Evolutionary conservation across 78 protist genomes (phyloP).

Genomic region (Isochrysis galbana): DNA sequence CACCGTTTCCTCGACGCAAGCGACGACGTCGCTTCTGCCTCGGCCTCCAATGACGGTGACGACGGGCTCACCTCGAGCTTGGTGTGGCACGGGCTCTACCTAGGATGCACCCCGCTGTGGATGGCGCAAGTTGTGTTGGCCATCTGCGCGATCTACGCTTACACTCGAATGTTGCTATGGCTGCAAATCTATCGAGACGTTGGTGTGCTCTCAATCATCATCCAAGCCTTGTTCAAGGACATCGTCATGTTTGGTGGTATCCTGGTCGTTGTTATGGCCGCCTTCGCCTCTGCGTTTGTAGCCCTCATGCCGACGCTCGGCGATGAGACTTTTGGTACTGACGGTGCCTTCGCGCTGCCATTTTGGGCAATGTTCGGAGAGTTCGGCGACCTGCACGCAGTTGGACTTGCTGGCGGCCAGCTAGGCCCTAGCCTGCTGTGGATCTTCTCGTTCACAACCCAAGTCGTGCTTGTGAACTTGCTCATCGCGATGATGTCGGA

Average conservation of each 20-base stretch:
- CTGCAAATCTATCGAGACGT: background rate
- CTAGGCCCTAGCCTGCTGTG: background rate
- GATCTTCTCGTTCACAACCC: background rate
- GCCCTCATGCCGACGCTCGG: background rate
- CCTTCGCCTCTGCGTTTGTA: background rate
- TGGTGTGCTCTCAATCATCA: background rate
- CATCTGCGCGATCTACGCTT: background rate
- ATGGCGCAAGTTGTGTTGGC: background rate
- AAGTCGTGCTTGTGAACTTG: slow-evolving; percentile 2
- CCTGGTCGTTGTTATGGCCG: background rate
- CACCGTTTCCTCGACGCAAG: background rate
- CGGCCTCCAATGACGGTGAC: background rate
- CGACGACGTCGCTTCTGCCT: background rate
- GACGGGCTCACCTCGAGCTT: background rate
- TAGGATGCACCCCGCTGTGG: background rate
- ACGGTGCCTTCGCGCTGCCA: background rate
- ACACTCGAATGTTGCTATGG: background rate
- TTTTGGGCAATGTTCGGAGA: background rate
- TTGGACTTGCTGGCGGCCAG: background rate
- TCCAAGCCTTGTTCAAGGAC: background rate
- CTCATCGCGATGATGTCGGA: slow-evolving; percentile 23
- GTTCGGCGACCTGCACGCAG: background rate
- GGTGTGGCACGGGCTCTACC: background rate
- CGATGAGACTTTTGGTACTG: background rate
- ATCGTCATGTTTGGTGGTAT: background rate